Evolutionary conservation across 495 filamentous ascomycete genomes (phyloP).

Genomic region (Penicillium crystallinum): DNA sequence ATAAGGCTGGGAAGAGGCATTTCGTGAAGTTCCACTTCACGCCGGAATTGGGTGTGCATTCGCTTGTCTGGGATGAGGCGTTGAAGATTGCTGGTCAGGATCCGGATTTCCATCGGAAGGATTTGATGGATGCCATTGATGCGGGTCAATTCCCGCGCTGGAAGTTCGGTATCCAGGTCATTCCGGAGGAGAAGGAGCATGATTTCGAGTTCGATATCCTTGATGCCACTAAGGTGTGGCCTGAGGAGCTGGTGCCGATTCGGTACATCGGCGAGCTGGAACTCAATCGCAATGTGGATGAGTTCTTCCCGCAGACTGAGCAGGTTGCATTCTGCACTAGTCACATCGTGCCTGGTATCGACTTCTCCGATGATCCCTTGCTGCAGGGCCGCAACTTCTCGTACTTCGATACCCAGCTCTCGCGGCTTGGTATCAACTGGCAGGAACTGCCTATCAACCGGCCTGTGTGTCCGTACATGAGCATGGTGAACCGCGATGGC

Average conservation of each 20-base stretch:
- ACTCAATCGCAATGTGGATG: slow-evolving; percentile 77
- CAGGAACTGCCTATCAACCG: slow-evolving; percentile 82
- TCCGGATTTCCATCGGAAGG: slow-evolving; percentile 84
- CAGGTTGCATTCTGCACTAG: slow-evolving; percentile 77
- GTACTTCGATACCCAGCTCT: slow-evolving; percentile 83
- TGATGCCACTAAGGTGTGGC: slow-evolving; percentile 91
- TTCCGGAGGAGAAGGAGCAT: slow-evolving; percentile 65
- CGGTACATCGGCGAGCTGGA: slow-evolving; percentile 77
- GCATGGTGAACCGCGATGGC: slow-evolving; percentile 46
- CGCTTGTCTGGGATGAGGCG: slow-evolving; percentile 84
- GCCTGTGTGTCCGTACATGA: slow-evolving; percentile 60
- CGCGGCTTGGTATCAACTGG: slow-evolving; percentile 78
- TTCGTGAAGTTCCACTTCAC: slow-evolving; percentile 84
- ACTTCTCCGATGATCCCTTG: slow-evolving; percentile 80
- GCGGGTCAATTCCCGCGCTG: slow-evolving; percentile 64
- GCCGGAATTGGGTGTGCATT: slow-evolving; percentile 75
- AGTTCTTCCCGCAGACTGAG: slow-evolving; percentile 84
- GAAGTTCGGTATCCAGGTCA: slow-evolving; percentile 76
- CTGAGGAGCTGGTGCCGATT: slow-evolving; percentile 75
- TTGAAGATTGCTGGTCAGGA: slow-evolving; percentile 77
- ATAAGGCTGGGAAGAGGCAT: slow-evolving; percentile 62
- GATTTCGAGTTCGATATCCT: slow-evolving; percentile 89
- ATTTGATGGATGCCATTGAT: slow-evolving; percentile 76
- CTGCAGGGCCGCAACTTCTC: slow-evolving; percentile 82
- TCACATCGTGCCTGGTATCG: slow-evolving; percentile 82